These are phyloP conservation scores for Tanacetum coccineum DNA, from an alignment of 129 eudicot species.

Conservation along the genomic window DNA sequence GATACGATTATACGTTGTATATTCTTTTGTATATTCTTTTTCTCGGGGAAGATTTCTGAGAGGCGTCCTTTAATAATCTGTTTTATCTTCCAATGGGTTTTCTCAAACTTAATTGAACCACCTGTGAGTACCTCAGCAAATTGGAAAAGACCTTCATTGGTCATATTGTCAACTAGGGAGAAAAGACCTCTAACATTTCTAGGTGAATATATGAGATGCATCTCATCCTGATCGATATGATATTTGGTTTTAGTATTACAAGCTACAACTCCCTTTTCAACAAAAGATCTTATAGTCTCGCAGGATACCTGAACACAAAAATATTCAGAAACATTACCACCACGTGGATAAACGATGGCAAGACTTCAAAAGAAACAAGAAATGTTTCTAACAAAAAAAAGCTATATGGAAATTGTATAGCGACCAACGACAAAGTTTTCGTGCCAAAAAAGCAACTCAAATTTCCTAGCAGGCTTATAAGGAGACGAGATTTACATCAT, in stretches of 20 bases:
- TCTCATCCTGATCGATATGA: slow-evolving; percentile 14
- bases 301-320: slow-evolving; percentile 46
- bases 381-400: too few relatives aligned
- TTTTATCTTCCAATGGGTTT: slow-evolving; percentile 60
- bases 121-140: slow-evolving; percentile 41
- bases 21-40: slow-evolving; percentile 8
- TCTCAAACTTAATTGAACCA: slow-evolving; percentile 46
- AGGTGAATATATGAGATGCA: slow-evolving; percentile 21
- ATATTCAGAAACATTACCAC: slow-evolving; percentile 7
- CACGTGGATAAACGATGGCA: not conserved
- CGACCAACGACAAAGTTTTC: not conserved
- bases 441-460: not conserved
- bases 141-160: slow-evolving; percentile 47
- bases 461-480: not conserved
- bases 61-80: slow-evolving; percentile 37
- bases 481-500: not conserved
- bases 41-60: slow-evolving; percentile 4
- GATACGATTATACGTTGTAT: slow-evolving; percentile 9
- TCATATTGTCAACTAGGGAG: slow-evolving; percentile 53
- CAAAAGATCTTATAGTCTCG: slow-evolving; percentile 39
- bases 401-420: too few relatives aligned
- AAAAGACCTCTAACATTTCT: slow-evolving; percentile 24
- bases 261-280: slow-evolving; percentile 40
- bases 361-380: not conserved
- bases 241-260: slow-evolving; percentile 16